Percentiles rank a stretch among this genome's conserved stretches.
These are phyloP conservation scores for Hypoxylon lenormandii DNA, from an alignment of 495 filamentous ascomycete species.

Conservation along the genomic window DNA sequence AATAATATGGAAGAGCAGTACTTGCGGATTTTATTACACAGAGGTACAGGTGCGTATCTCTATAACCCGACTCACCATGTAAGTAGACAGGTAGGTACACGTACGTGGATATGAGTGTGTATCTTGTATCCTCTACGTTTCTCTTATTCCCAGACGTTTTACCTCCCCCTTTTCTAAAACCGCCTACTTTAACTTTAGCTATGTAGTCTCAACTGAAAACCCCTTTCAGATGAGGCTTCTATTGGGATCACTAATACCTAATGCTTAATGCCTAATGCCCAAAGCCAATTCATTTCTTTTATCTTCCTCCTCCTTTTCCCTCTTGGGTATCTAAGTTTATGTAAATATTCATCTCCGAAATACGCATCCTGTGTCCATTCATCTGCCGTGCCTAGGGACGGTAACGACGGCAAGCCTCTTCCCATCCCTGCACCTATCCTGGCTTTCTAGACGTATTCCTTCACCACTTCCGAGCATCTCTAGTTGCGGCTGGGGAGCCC, in stretches of 20 bases:
- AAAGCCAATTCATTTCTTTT: neutral
- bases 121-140: conserved; percentile 3
- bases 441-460: conserved; percentile 32
- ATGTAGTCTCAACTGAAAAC: neutral
- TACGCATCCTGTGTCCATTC: conserved; percentile 16
- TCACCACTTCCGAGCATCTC: conserved; percentile 20
- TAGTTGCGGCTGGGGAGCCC: conserved; percentile 10
- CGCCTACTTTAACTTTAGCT: conserved; percentile 2
- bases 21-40: neutral
- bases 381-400: conserved; percentile 36
- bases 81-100: conserved; percentile 4
- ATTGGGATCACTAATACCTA: neutral
- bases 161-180: conserved; percentile 12
- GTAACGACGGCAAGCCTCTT: conserved; percentile 10
- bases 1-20: neutral
- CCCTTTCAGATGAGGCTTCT: neutral
- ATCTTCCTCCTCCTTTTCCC: neutral
- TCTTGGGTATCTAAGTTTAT: neutral
- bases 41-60: conserved; percentile 2
- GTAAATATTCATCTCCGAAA: conserved; percentile 21
- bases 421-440: conserved; percentile 26
- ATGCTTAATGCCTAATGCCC: neutral
- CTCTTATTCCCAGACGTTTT: neutral
- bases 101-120: conserved; percentile 5
- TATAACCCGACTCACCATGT: neutral